phyloP scores from a whole-genome alignment of 78 protist genomes.

The Pelomyxa schiedti region DNA sequence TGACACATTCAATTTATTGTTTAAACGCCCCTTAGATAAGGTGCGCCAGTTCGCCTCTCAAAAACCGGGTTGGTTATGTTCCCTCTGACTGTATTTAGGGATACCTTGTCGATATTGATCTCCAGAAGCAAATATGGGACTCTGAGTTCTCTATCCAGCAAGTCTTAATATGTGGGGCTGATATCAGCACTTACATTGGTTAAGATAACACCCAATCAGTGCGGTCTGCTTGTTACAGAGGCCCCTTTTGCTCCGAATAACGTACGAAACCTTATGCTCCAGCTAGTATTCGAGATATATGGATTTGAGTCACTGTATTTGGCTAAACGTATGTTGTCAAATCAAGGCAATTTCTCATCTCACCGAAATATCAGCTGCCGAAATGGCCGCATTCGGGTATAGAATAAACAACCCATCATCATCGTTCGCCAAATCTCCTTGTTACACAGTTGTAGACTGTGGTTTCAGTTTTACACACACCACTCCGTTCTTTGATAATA shows the following conservation, averaged over 20 bases:
- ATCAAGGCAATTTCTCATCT: background rate
- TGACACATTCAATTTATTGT: background rate
- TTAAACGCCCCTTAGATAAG: background rate
- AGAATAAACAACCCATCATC: background rate
- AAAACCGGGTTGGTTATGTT: too few species aligned
- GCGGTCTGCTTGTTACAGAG: conserved; percentile 33
- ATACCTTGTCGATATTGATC: background rate
- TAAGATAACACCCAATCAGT: background rate
- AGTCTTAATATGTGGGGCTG: too few species aligned
- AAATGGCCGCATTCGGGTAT: conserved; percentile 9
- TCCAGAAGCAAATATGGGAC: background rate
- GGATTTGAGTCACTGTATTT: conserved; percentile 28
- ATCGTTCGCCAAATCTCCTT: conserved; percentile 3
- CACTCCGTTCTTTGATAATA: conserved; percentile 33
- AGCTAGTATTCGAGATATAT: conserved; percentile 55
- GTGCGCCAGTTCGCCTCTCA: too few species aligned
- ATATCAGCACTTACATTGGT: background rate
- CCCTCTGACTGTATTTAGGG: too few species aligned
- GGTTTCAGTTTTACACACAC: conserved; percentile 52
- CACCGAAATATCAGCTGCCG: background rate
- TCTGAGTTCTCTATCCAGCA: too few species aligned
- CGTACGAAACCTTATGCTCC: conserved; percentile 12
- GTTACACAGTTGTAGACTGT: conserved; percentile 54
- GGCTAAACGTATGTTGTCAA: background rate
- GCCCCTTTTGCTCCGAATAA: conserved; percentile 33